Base-by-base conservation (phyloP, 1,139 yeast species). In the Geotrichum fermentans region DNA sequence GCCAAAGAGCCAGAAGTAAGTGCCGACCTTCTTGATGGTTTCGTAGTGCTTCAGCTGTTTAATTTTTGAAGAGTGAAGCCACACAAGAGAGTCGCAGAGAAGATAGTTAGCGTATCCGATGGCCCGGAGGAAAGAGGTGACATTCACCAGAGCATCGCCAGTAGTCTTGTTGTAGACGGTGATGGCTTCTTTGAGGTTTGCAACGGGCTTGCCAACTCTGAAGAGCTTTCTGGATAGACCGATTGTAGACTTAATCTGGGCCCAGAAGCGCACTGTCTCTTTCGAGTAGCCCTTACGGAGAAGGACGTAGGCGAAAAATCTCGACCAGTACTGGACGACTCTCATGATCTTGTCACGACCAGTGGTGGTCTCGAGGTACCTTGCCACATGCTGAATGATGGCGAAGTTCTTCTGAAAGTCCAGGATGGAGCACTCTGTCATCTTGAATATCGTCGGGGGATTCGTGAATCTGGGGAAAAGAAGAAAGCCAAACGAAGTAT, bases 281-380 rank as follows among this genome's bases (percentile, higher is more conserved):
- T 72, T 67, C 17, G 79, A 61, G 61, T 73, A 79, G 22, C 89
- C 89, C 59, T 78, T 74, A 59, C 82, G 79, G 50, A 73, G 74
- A 40, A 81, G 75, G 63, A 80, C 79, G 67, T 70, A 83, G 10
- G 84, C 68, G 51, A 87, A 69, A 67, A 89, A 84, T 55, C 95
- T 73, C 17, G 88, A 77, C 60, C 86, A 74, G 69, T 90, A 90
- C 58, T 94, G 96, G 49, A 89, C 75, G 52, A 86, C 71, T 61
- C 97, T 80, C 62, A 85, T 74, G 24, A 82, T 66, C 72, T 90
- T 90, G 66, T 90, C 97, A 59, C 94, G 73, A 30, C 85, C 85
- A 47, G 67, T 82, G 16, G 85, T 74, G 43, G 79, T 70, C 61
- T 84, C 89, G 58, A 83, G 71, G 63, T 81, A 82, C 62, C 73